Evolutionary conservation across 2,329 filamentous ascomycete species (phyloP).

Genomic region (Xylaria arbuscula): DNA sequence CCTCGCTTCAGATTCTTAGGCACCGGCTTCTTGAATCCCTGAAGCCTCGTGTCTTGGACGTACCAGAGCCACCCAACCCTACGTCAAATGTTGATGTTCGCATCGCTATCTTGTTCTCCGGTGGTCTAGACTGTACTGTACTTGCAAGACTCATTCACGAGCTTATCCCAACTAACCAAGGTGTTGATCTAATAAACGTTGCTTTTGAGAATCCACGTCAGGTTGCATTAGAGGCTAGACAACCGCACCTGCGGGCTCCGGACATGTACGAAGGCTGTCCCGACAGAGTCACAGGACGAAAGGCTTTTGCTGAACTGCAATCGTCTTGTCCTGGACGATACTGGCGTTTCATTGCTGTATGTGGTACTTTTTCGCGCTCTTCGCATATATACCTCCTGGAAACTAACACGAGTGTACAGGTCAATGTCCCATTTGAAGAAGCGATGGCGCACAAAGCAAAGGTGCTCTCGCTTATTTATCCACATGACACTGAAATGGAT

Average conservation of each 20-base stretch:
- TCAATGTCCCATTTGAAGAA: conserved; percentile 85
- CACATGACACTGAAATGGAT: conserved; percentile 99
- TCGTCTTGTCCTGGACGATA: conserved; percentile 73
- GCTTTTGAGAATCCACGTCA: conserved; percentile 94
- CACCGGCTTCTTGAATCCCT: conserved; percentile 70
- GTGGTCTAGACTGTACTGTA: conserved; percentile 91
- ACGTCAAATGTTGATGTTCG: conserved; percentile 56
- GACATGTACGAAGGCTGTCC: conserved; percentile 84
- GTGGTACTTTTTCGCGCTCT: conserved; percentile 39
- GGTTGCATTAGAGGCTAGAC: conserved; percentile 64
- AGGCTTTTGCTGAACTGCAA: conserved; percentile 80
- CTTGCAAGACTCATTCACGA: conserved; percentile 85
- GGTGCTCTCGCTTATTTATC: conserved; percentile 83
- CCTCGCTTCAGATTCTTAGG: conserved; percentile 65
- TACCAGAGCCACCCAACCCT: conserved; percentile 67
- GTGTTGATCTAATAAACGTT: conserved; percentile 91
- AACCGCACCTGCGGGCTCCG: conserved; percentile 39
- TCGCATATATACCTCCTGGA: background rate
- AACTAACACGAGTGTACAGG: conserved; percentile 51
- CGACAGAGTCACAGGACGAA: conserved; percentile 86
- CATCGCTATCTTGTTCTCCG: conserved; percentile 89
- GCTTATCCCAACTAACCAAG: conserved; percentile 73
- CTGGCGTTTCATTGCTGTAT: conserved; percentile 85
- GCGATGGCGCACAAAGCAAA: conserved; percentile 73
- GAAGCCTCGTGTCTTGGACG: conserved; percentile 69